Base-by-base conservation (phyloP, 306 rosid species). In the Quercus engelmannii region DNA sequence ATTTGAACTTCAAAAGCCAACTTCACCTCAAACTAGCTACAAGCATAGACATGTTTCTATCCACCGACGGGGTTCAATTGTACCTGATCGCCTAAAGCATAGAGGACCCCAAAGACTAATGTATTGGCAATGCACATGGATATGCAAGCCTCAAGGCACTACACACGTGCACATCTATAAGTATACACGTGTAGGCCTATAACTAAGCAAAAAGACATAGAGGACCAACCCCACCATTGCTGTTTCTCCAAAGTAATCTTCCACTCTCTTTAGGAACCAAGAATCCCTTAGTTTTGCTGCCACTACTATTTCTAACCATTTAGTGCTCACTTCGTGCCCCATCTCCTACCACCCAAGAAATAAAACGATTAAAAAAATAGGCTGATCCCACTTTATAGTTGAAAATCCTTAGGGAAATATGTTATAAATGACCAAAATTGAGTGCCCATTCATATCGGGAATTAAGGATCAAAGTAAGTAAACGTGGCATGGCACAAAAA, bases 81-180 rank as follows among this genome's bases (percentile, higher is more conserved):
- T 68, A 68, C 52, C 26, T 19, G 14, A 35, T 35, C n/a, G 26
- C 13, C 5, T 19, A 33, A 68, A 35, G 72, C 54, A 68, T 19
- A 35, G 19, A 68, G 54, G 28, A 35, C 20, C 26, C 52, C 20
- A 68, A 61, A 35, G 52, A 5, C 26, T 19, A 19, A 20, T 8
- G 41, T 26, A 13, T n/a, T 28, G 25, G 70, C 61, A 28, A 56
- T 55, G 56, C 79, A 76, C 61, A 77, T 72, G 78, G 20, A 68
- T 30, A 76, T 52, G 71, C 55, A 77, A 54, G 73, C 81, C 35
- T 56, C 67, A 19, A 55, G 17, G 35, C 72, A 64, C 61, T 21
- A 51, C 78, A 41, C 78, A 77, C 81, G 78, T 77, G 74, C 75
- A 12, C 38, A 21, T 64, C 21, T 64, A 9, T 28, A 13, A 15